These are phyloP conservation scores for Trebouxia sp. DNA, from an alignment of 139 green algal genomes.

Conservation along the genomic window DNA sequence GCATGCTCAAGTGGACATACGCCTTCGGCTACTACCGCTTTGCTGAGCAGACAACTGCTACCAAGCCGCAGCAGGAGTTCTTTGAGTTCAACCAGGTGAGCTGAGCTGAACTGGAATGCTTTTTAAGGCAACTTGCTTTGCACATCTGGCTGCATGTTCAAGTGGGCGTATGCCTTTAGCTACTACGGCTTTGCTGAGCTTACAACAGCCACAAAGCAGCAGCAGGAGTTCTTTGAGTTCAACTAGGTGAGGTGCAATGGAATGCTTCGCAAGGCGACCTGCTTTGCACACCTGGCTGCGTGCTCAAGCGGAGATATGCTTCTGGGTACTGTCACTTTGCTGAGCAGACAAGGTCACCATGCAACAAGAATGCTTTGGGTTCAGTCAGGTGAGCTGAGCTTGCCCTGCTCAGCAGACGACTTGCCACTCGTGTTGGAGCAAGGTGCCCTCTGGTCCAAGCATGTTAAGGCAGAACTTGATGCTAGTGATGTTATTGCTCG, in stretches of 20 bases:
- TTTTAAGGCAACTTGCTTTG: neutral
- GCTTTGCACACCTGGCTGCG: too few relatives aligned
- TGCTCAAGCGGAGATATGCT: too few relatives aligned
- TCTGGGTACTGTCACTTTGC: too few relatives aligned
- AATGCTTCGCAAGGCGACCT: neutral
- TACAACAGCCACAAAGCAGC: constrained; percentile 34
- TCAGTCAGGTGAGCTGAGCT: too few relatives aligned
- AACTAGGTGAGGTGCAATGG: constrained; percentile 65
- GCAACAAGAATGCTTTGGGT: too few relatives aligned
- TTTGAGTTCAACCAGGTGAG: constrained; percentile 91
- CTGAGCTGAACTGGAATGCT: too few relatives aligned
- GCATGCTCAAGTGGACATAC: constrained; percentile 99
- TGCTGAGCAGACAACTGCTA: constrained; percentile 41
- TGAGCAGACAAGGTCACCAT: too few relatives aligned
- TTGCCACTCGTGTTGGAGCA: too few relatives aligned
- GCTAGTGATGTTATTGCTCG: too few relatives aligned
- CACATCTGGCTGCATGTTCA: constrained; percentile 81
- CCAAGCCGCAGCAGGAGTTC: constrained; percentile 66
- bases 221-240: constrained; percentile 92
- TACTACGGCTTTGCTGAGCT: constrained; percentile 86
- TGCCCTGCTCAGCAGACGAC: too few relatives aligned
- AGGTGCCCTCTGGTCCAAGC: too few relatives aligned
- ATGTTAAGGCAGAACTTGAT: too few relatives aligned
- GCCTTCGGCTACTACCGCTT: constrained; percentile 93
- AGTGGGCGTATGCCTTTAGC: constrained; percentile 97